Conservation (phyloP, 805 yeast species). For the Kluyveromyces nonfermentans region DNA sequence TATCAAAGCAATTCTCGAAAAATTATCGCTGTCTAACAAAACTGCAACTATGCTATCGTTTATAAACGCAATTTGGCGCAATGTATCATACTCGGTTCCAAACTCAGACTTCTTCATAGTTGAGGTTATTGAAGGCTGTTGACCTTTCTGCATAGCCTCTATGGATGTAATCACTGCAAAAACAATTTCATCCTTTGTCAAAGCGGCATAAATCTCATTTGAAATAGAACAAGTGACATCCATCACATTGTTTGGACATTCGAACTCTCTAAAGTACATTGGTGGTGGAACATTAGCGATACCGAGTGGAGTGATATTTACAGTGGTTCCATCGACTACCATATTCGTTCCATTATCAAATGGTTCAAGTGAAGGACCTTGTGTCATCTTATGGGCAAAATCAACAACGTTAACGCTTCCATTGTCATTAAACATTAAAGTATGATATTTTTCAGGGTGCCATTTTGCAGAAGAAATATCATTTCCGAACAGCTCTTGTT, state of each 20-base stretch:
- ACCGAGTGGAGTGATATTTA: slow-evolving; percentile 72
- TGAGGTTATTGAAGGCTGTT: slow-evolving; percentile 36
- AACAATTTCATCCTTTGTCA: slow-evolving; percentile 39
- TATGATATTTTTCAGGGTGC: slow-evolving; percentile 84
- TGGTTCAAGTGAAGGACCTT: slow-evolving; percentile 64
- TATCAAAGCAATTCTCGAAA: slow-evolving; percentile 43
- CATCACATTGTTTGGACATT: slow-evolving; percentile 42
- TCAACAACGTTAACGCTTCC: slow-evolving; percentile 52
- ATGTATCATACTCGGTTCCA: slow-evolving; percentile 34
- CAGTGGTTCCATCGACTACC: slow-evolving; percentile 68
- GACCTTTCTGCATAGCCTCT: slow-evolving; percentile 37
- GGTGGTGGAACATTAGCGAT: slow-evolving; percentile 95
- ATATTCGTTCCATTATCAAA: slow-evolving; percentile 68
- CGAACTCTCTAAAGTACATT: slow-evolving; percentile 60
- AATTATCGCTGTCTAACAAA: slow-evolving; percentile 42
- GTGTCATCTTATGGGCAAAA: slow-evolving; percentile 49
- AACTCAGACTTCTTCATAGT: slow-evolving; percentile 29
- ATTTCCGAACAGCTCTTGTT: slow-evolving; percentile 52
- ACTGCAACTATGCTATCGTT: slow-evolving; percentile 46
- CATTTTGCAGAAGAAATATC: slow-evolving; percentile 45
- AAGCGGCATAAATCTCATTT: slow-evolving; percentile 49
- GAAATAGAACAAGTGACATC: slow-evolving; percentile 57
- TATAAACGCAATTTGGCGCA: slow-evolving; percentile 58
- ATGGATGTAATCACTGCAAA: slow-evolving; percentile 39
- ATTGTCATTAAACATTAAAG: slow-evolving; percentile 55